Evolutionary conservation across 1,284 basidiomycete genomes (phyloP).

Genomic region (Trichosporon sp.): DNA sequence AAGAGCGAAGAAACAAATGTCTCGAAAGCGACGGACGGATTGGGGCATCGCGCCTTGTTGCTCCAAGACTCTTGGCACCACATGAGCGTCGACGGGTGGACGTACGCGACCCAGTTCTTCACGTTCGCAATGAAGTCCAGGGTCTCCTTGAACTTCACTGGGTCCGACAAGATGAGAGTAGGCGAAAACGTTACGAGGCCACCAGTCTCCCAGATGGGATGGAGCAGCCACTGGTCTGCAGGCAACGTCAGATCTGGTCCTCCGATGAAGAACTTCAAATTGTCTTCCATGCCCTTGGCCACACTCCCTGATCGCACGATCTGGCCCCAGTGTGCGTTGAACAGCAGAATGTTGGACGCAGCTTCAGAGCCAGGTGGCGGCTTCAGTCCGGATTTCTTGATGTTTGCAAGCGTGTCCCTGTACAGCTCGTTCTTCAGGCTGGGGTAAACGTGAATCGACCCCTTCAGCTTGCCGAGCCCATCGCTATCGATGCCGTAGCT

Average conservation of each 20-base stretch:
- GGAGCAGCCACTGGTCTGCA: conserved; percentile 30
- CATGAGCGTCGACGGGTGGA: conserved; percentile 41
- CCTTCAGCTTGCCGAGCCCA: background rate
- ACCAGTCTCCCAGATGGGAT: conserved; percentile 38
- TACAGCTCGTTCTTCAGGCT: background rate
- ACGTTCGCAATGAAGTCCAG: conserved; percentile 36
- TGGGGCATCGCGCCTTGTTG: conserved; percentile 33
- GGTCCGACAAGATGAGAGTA: conserved; percentile 38
- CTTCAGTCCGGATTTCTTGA: background rate
- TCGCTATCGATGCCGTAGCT: conserved; percentile 22
- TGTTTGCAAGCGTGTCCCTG: background rate
- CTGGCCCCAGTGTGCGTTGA: conserved; percentile 26
- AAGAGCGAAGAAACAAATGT: conserved; percentile 35
- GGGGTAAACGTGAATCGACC: conserved; percentile 13
- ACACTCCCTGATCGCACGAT: conserved; percentile 24
- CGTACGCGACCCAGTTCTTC: conserved; percentile 44
- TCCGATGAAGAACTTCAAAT: conserved; percentile 29
- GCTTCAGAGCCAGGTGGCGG: background rate
- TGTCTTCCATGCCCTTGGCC: conserved; percentile 18
- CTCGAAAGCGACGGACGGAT: conserved; percentile 35
- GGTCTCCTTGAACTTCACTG: conserved; percentile 36
- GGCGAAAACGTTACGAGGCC: conserved; percentile 49
- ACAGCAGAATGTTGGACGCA: conserved; percentile 27
- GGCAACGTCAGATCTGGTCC: conserved; percentile 36
- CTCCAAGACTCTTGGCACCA: conserved; percentile 37